Conservation (phyloP, 768 basidiomycete genomes). For the Auricularia cornea region DNA sequence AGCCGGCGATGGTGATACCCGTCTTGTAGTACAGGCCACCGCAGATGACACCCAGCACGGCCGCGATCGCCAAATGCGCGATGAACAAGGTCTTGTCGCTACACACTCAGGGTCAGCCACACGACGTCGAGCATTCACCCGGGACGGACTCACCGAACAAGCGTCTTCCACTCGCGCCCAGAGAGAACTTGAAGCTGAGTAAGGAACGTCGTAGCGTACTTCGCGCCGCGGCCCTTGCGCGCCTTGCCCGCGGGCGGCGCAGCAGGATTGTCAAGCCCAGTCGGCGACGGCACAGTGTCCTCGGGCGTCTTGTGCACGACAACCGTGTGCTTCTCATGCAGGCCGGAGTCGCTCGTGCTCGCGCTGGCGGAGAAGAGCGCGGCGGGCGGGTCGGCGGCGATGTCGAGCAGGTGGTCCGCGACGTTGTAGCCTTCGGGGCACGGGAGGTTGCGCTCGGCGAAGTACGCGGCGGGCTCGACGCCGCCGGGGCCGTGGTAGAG, state of each 20-base stretch:
- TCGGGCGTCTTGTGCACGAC: not conserved
- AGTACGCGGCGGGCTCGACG: constrained; percentile 59
- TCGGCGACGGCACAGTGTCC: not conserved
- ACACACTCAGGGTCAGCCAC: constrained; percentile 2
- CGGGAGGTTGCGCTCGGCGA: constrained; percentile 39
- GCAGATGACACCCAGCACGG: constrained; percentile 77
- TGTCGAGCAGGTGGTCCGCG: constrained; percentile 85
- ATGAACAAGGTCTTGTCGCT: constrained; percentile 80
- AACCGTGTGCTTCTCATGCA: not conserved
- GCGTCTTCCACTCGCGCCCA: constrained; percentile 77
- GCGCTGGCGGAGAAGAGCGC: constrained; percentile 32
- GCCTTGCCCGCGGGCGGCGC: not conserved
- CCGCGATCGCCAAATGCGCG: constrained; percentile 64
- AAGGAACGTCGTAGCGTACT: constrained; percentile 71
- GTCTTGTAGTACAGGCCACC: constrained; percentile 85
- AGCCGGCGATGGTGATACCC: constrained; percentile 74
- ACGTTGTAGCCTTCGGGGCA: constrained; percentile 83
- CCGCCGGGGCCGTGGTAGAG: constrained; percentile 75
- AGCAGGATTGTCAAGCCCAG: not conserved
- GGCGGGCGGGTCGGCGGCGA: constrained; percentile 61
- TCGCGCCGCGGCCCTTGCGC: constrained; percentile 15
- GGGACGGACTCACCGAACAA: constrained; percentile 46
- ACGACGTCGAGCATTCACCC: not conserved
- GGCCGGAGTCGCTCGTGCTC: not conserved
- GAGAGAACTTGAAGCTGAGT: constrained; percentile 81